Evolutionary conservation across 805 yeast species (phyloP).

Genomic region (Candida jianshihensis): DNA sequence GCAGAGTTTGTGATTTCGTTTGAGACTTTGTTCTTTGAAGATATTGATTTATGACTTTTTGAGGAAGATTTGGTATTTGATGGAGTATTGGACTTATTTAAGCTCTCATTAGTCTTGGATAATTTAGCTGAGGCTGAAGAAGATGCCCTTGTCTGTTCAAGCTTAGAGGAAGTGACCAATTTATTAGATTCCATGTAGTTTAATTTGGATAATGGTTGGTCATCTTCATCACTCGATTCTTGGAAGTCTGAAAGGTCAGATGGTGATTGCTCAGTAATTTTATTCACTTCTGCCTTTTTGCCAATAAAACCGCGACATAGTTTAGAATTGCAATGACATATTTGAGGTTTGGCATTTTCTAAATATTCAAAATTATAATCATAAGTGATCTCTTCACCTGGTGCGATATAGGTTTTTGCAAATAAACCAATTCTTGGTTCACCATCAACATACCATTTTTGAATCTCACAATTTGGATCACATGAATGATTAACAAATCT

Average conservation of each 20-base stretch:
- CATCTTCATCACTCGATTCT: neutral
- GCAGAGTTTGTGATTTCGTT: neutral
- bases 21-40: neutral
- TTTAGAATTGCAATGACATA: conserved; percentile 36
- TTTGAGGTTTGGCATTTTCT: conserved; percentile 35
- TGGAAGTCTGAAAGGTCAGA: neutral
- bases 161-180: too few relatives aligned
- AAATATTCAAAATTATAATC: conserved; percentile 43
- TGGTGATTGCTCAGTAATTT: neutral
- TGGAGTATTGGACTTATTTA: too few relatives aligned
- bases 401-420: conserved; percentile 29
- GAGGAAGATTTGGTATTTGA: too few relatives aligned
- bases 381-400: conserved; percentile 40
- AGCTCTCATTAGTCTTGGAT: too few relatives aligned
- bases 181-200: too few relatives aligned
- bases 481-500: conserved; percentile 46
- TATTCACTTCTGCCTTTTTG: conserved; percentile 7
- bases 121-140: too few relatives aligned
- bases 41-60: too few relatives aligned
- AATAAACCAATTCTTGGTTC: conserved; percentile 40
- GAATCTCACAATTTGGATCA: conserved; percentile 40
- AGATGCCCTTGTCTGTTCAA: too few relatives aligned
- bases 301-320: conserved; percentile 37
- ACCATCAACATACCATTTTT: conserved; percentile 41
- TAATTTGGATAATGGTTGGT: neutral